Base-by-base conservation (phyloP, 2,329 filamentous ascomycete species). In the Trichoderma arundinaceum region DNA sequence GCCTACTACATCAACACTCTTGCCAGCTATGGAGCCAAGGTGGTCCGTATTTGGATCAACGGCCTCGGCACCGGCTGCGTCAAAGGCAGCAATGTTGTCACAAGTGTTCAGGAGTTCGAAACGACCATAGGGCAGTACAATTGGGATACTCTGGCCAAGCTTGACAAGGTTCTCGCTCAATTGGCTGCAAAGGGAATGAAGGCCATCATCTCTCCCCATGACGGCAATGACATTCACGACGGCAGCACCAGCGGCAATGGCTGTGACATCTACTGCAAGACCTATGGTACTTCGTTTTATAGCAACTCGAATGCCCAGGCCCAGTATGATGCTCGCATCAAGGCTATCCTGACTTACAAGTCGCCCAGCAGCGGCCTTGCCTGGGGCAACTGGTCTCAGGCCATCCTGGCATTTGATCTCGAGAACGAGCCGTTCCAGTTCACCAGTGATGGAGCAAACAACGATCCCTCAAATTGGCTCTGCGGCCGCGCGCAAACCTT, bases 401-500 rank as follows among this genome's bases (percentile, higher is more conserved):
- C 71, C 49, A 77, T 77, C 65, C 66, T 75, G 64, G 73, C 71
- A 22, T 77, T 77, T 63, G 73, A 77, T 64, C 63, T 77, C 3
- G 73, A 77, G 71, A 76, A 76, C 61, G 75, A 77, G 67, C 74
- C 75, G 32, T 74, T 76, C 49, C 33, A 63, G 32, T 57, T 64
- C 10, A 56, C 59, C 35, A 33, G 15, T 7, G 60, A 64, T 22
- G 52, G 65, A 17, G 28, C 41, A 4, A 54, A 57, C 44, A 19
- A 35, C 4, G 51, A 63, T 22, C 59, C 65, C 17, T 46, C 39
- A 6, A 66, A 52, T 64, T 77, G 75, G 75, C 67, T 72, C n/a
- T 77, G 75, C 69, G 72, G 71, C 48, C 71, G 73, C 13, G 74
- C 75, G 13, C 69, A 44, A 19, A 57, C 66, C 44, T 56, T 71